Evolutionary conservation across 2,329 filamentous ascomycete species (phyloP), one percentile per base, ranked within the genome.

Genomic region (Didymella pomorum): DNA sequence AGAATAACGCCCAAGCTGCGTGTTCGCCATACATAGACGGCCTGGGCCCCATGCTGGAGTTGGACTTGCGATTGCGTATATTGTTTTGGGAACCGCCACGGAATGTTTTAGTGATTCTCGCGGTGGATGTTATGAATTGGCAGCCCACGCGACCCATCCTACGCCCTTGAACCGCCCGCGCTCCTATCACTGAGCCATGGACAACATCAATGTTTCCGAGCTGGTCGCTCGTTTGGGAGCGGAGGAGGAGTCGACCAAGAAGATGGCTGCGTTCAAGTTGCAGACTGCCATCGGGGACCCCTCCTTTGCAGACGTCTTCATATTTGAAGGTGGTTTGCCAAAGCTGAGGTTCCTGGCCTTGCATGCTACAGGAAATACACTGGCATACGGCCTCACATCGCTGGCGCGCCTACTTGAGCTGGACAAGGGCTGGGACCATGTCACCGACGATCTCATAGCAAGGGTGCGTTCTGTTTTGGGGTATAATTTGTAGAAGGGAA

Each of bases 191-290:
- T 65, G 45, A 60, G 53, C 60, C 60, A 86, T 86, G 84, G 84
- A 86, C 57, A 82, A 77, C 70, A 76, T 83, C 71, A 83, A 83
- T 71, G 79, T 87, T 60, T 77, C 83, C 46, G 84, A 87, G 65
- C 78, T 88, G 65, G 83, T 88, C 59, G 80, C 83, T 62, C 82
- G 85, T 51, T 79, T 89, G 58, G 81, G 83, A 43, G 85, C 84
- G 66, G 83, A 86, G 56, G 86, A 97, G 79, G 95, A 99, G 83
- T 93, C 92, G 56, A 89, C 92, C 68, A 92, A 93, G 73, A 99
- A 99, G 79, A 97, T 98, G 92, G 95, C 95, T 60, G 95, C 96
- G 61, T 99, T 99, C 86, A 97, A 97, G 81, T 87, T 99, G 65
- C 95, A 99, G 79, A 89, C 87, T 64, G 93, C 92, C 62, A 97